Conservation (phyloP, 768 basidiomycete genomes). For the Termitomyces sp. region DNA sequence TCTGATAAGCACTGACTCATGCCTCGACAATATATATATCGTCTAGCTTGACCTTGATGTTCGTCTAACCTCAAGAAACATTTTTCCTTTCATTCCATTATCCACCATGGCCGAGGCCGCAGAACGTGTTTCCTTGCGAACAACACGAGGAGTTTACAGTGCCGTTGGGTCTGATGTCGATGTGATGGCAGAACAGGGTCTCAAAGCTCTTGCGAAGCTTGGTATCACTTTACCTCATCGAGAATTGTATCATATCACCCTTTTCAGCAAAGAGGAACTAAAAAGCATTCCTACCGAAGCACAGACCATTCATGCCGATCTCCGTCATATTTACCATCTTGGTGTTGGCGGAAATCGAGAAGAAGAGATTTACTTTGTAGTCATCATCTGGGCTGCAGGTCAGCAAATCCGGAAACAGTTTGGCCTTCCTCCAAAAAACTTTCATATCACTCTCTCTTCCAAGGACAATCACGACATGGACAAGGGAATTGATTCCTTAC, state of each 20-base stretch:
- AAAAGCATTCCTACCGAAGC: slow-evolving; percentile 18
- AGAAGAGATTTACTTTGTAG: slow-evolving; percentile 35
- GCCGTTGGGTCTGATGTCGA: slow-evolving; percentile 15
- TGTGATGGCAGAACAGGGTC: slow-evolving; percentile 11
- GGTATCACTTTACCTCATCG: background rate
- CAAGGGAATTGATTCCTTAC: slow-evolving; percentile 41
- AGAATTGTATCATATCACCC: slow-evolving; percentile 32
- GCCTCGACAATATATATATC: background rate
- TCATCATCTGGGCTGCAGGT: slow-evolving; percentile 51
- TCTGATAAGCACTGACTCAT: background rate
- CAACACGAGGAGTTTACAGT: slow-evolving; percentile 14
- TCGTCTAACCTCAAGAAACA: background rate
- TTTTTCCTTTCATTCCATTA: background rate
- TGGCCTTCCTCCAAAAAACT: slow-evolving; percentile 46
- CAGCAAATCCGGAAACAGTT: slow-evolving; percentile 43
- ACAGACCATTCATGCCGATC: slow-evolving; percentile 18
- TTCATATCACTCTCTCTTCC: slow-evolving; percentile 45
- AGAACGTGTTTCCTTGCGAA: slow-evolving; percentile 3
- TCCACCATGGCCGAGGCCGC: slow-evolving; percentile 1
- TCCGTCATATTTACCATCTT: slow-evolving; percentile 25
- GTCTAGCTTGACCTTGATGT: background rate
- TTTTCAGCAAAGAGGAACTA: slow-evolving; percentile 35
- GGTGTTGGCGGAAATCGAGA: slow-evolving; percentile 33
- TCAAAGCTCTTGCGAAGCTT: background rate
- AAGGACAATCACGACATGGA: slow-evolving; percentile 37